Base-by-base conservation (phyloP, 768 basidiomycete genomes). In the Phylloporus sp. region DNA sequence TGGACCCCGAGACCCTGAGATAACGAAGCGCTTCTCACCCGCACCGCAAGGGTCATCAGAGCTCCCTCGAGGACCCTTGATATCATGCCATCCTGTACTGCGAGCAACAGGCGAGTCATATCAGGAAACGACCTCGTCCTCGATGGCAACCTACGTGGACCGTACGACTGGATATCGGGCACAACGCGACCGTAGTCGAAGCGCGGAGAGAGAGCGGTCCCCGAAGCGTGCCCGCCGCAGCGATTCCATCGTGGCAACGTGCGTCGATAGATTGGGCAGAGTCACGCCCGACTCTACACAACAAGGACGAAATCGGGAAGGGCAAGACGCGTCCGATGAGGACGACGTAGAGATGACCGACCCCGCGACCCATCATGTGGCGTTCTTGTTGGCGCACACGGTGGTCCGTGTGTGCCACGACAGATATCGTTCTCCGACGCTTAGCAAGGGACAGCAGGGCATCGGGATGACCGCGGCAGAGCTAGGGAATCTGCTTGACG, bases 401-500 rank as follows among this genome's bases (percentile, higher is more conserved):
- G 59, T 66, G 41, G 55, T 62, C 20, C 20, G 41, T 21, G 57
- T 66, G 15, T 66, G 66, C 42, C 51, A 38, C 5, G 45, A 41
- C 6, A 53, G 59, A n/a, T 63, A 55, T 42, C 52, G 38, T 2
- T 39, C 52, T 6, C 48, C 44, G 9, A 46, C 23, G 15, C n/a
- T 50, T 9, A 11, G 36, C 14, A 9, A 39, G 17, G 50, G 34
- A 18, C 50, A 44, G 20, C 44, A 50, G 8, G 55, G 57, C 1
- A 20, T 47, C 26, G 56, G 55, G n/a, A 52, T 62, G 55, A 64
- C 49, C 22, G 64, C 66, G 38, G 57, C 50, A 38, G 52, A 67
- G 48, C 61, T 66, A 15, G 64, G 66, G 21, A 57, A 66, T 13
- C 9, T 68, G 9, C 50, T 66, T 55, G 64, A 66, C 53, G 64